Evolutionary conservation across 129 eudicot genomes (phyloP).

Genomic region (Tagetes patula): DNA sequence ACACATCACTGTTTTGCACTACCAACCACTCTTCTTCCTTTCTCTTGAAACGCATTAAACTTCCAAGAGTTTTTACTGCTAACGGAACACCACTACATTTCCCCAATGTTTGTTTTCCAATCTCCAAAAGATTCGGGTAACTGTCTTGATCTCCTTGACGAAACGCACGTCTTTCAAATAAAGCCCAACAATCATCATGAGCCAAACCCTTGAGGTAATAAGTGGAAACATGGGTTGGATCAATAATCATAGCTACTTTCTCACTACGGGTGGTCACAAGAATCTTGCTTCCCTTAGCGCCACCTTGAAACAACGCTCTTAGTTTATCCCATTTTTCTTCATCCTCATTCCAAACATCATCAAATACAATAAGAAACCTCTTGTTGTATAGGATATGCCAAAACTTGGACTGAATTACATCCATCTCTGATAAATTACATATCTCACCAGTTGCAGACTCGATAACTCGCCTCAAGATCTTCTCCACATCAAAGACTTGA

Average conservation of each 20-base stretch:
- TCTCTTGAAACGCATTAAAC: slow-evolving; percentile 28
- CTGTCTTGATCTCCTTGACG: slow-evolving; percentile 5
- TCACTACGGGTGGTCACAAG: slow-evolving; percentile 42
- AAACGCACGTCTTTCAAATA: slow-evolving; percentile 37
- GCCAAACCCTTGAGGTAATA: slow-evolving; percentile 26
- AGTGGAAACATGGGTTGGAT: slow-evolving; percentile 14
- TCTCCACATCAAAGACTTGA: slow-evolving; percentile 26
- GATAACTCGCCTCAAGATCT: slow-evolving; percentile 17
- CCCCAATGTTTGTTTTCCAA: slow-evolving; percentile 29
- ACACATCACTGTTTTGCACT: slow-evolving; percentile 30
- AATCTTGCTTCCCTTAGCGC: slow-evolving; percentile 34
- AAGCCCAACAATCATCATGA: slow-evolving; percentile 27
- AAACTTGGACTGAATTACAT: slow-evolving; percentile 27
- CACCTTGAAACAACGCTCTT: slow-evolving; percentile 7
- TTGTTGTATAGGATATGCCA: slow-evolving; percentile 6
- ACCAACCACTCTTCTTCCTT: slow-evolving; percentile 32
- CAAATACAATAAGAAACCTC: slow-evolving; percentile 37
- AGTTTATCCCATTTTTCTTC: slow-evolving; percentile 34
- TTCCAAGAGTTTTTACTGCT: slow-evolving; percentile 35
- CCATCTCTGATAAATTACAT: slow-evolving; percentile 16
- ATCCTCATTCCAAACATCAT: slow-evolving; percentile 50
- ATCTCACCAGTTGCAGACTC: slow-evolving; percentile 29
- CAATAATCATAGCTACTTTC: slow-evolving; percentile 27
- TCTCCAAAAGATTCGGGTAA: slow-evolving; percentile 22
- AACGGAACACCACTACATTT: slow-evolving; percentile 45